Base-by-base conservation (phyloP, 768 basidiomycete species). In the Lactarius tabidus region DNA sequence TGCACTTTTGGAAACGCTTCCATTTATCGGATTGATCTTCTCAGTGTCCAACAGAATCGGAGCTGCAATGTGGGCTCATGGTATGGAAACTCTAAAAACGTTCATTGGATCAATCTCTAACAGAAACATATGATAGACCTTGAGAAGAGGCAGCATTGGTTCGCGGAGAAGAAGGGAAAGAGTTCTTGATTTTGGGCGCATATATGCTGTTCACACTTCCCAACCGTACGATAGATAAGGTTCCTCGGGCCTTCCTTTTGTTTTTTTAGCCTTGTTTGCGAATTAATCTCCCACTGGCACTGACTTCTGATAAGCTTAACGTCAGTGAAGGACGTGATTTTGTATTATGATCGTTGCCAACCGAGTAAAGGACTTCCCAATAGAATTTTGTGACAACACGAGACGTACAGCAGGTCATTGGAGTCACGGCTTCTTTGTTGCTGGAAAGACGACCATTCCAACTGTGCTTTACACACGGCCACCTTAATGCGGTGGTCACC, bases 11-110 rank as follows among this genome's bases (percentile, higher is more conserved):
- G 95, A 97, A 75, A 81, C 83, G 2, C 76, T 96, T 0, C 95
- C 95, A 0, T 82, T 97, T 64, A 71, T 93, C 3, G 95, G 95
- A 0, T 76, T 96, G 6, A 75, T 89, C 12, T 93, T 96, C 73
- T 87, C 87, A 2, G 79, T 96, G 20, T 94, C 92, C 0, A 95
- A 96, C 73, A 82, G 92, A 7, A 84, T 96, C 29, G 94, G 94
- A 7, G 95, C 92, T 2, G 93, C 93, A 1, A 96, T 97, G 95
- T 97, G 93, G 89, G 90, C 91, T 5, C 85, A 88, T 67, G 90
- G 89, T 90, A 79, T 71, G 29, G 33, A 35, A 38, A 35, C n/a
- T 18, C 57, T n/a, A 18, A 6, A 12, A 9, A 26, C 6, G 3
- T 31, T 57, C 0, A 35, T 54, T 12, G 10, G 38, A 17, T n/a